Percentiles rank a stretch among this genome's conserved stretches.
Conservation (phyloP, 2,329 filamentous ascomycete genomes). For the Aspergillus cejpii region DNA sequence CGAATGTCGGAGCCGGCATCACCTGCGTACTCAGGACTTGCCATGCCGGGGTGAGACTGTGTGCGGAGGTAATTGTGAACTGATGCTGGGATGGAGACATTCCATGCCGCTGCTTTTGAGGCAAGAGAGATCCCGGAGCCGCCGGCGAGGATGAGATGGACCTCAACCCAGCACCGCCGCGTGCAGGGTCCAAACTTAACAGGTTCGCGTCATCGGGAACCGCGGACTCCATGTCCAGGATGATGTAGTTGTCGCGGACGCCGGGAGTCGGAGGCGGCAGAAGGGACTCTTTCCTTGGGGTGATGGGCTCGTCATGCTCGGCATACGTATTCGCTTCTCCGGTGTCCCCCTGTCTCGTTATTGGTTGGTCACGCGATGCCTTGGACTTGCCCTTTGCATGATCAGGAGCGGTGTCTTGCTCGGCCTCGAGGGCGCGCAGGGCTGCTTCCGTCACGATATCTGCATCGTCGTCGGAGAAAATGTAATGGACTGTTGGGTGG, state of each 20-base stretch:
- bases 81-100: conserved; percentile 29
- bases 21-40: conserved; percentile 53
- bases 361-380: neutral
- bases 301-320: conserved; percentile 18
- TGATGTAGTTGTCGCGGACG: conserved; percentile 50
- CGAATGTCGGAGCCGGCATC: conserved; percentile 57
- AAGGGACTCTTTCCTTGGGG: conserved; percentile 25
- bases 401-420: conserved; percentile 30
- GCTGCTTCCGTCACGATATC: conserved; percentile 65
- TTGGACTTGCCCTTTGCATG: conserved; percentile 14
- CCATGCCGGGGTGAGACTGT: conserved; percentile 70
- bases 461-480: conserved; percentile 87
- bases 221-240: conserved; percentile 48
- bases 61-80: conserved; percentile 57
- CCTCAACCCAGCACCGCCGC: conserved; percentile 10
- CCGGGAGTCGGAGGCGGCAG: conserved; percentile 45
- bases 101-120: conserved; percentile 6
- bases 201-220: conserved; percentile 1
- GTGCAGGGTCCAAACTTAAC: conserved; percentile 12
- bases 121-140: conserved; percentile 4
- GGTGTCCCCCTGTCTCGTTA: conserved; percentile 5
- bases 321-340: conserved; percentile 12
- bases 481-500: conserved; percentile 83
- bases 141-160: conserved; percentile 22
- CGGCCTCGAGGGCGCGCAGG: conserved; percentile 48